phyloP scores from a whole-genome alignment of 1,139 yeast genomes.

The Saccharomyces hybrid region DNA sequence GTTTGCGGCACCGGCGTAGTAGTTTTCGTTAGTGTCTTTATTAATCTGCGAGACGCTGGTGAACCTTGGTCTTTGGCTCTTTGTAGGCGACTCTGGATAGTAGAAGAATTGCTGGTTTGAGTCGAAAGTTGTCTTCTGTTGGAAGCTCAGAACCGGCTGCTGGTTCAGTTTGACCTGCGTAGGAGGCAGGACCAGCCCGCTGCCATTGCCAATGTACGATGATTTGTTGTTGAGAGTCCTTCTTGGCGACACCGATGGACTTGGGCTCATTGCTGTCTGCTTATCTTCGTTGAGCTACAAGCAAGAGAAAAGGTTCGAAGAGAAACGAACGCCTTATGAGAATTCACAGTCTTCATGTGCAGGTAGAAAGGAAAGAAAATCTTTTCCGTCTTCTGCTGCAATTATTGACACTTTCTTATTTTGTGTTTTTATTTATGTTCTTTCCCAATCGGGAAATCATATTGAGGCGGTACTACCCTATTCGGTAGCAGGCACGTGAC shows the following conservation, averaged over 20 bases:
- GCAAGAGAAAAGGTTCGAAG: background rate
- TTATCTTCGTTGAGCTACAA: background rate
- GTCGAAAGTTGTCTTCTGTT: background rate
- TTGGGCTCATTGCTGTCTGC: background rate
- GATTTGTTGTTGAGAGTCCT: background rate
- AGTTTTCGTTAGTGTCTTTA: background rate
- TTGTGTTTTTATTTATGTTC: background rate
- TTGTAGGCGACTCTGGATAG: constrained; percentile 4
- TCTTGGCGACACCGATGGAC: constrained; percentile 1
- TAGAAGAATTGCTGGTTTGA: background rate
- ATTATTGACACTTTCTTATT: background rate
- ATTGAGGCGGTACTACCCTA: background rate
- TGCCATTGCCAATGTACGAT: background rate
- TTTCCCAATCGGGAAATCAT: background rate
- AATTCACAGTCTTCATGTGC: background rate
- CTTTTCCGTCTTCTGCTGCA: background rate
- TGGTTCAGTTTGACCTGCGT: background rate
- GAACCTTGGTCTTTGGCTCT: background rate
- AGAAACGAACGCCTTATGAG: background rate
- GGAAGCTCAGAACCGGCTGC: background rate
- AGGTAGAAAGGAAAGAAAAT: background rate
- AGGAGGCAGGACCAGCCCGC: background rate
- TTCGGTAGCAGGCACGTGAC: background rate
- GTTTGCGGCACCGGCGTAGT: background rate
- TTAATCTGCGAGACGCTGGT: constrained; percentile 1